A percentile compares a stretch with the other conserved stretches of the same genome.
Evolutionary conservation across 805 yeast genomes (phyloP).

Genomic region (Saturnispora saitoi): DNA sequence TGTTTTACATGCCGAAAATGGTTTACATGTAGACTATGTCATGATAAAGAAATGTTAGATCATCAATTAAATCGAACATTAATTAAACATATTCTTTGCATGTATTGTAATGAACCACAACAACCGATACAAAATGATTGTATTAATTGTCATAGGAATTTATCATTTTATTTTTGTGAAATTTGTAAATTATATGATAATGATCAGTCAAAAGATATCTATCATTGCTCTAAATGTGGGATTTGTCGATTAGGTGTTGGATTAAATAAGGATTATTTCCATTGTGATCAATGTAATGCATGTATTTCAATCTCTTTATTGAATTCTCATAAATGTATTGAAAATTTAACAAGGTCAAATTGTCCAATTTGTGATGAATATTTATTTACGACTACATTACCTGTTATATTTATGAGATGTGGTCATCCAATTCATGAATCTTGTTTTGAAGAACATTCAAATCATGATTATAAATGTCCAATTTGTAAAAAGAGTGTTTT

Average conservation of each 20-base stretch:
- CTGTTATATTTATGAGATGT: constrained; percentile 87
- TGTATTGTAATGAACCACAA: constrained; percentile 73
- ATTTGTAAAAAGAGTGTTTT: constrained; percentile 76
- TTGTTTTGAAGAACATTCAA: constrained; percentile 76
- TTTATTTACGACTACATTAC: constrained; percentile 71
- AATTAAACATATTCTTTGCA: constrained; percentile 67
- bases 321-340: constrained; percentile 75
- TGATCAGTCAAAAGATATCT: constrained; percentile 68
- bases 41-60: constrained; percentile 46
- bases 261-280: constrained; percentile 80
- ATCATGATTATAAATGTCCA: constrained; percentile 85
- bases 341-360: constrained; percentile 79
- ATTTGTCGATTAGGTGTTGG: constrained; percentile 89
- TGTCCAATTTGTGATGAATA: constrained; percentile 92
- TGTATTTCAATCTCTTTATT: constrained; percentile 75
- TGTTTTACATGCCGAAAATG: constrained; percentile 69
- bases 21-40: constrained; percentile 81
- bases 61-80: constrained; percentile 54
- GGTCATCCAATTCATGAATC: constrained; percentile 89
- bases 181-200: constrained; percentile 78
- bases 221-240: constrained; percentile 90
- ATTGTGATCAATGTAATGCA: constrained; percentile 82
- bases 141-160: constrained; percentile 50
- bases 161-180: constrained; percentile 72
- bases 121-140: constrained; percentile 60